Evolutionary conservation across 768 basidiomycete species (phyloP).

Genomic region (Strobilomyces dryophilus): DNA sequence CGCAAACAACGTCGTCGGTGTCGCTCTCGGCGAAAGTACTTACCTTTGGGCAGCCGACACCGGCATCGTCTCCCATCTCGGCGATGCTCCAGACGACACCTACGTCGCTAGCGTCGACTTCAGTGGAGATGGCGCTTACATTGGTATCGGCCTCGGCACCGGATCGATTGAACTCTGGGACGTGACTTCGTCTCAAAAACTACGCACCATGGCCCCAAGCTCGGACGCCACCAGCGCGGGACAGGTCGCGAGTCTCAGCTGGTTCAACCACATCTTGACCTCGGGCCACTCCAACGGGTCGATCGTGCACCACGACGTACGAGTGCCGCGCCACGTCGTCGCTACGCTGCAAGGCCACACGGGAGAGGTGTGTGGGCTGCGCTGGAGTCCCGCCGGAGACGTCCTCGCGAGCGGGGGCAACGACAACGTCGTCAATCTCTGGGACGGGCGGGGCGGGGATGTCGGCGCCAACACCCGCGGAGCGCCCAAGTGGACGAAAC

Average conservation of each 20-base stretch:
- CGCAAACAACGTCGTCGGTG: constrained; percentile 78
- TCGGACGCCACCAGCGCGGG: constrained; percentile 33
- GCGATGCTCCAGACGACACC: constrained; percentile 69
- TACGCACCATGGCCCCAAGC: constrained; percentile 78
- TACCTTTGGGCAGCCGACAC: constrained; percentile 96
- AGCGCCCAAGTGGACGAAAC: constrained; percentile 83
- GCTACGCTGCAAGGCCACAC: constrained; percentile 87
- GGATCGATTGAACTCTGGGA: constrained; percentile 98
- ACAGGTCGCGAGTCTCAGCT: constrained; percentile 80
- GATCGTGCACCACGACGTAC: constrained; percentile 96
- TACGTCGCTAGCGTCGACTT: constrained; percentile 78
- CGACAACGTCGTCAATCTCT: constrained; percentile 97
- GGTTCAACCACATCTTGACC: constrained; percentile 82
- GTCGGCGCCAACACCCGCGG: constrained; percentile 43
- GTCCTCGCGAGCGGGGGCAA: constrained; percentile 93
- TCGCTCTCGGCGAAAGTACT: constrained; percentile 80
- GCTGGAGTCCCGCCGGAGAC: constrained; percentile 86
- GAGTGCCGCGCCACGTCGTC: constrained; percentile 82
- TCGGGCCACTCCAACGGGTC: constrained; percentile 92
- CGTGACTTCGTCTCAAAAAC: constrained; percentile 66
- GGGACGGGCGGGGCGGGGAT: constrained; percentile 81
- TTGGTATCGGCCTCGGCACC: constrained; percentile 74
- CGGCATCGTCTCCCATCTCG: constrained; percentile 74
- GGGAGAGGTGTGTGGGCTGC: constrained; percentile 90
- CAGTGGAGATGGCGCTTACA: constrained; percentile 74